Conservation (phyloP, 73 alveolate genomes). For the Paramecium sonneborni region DNA sequence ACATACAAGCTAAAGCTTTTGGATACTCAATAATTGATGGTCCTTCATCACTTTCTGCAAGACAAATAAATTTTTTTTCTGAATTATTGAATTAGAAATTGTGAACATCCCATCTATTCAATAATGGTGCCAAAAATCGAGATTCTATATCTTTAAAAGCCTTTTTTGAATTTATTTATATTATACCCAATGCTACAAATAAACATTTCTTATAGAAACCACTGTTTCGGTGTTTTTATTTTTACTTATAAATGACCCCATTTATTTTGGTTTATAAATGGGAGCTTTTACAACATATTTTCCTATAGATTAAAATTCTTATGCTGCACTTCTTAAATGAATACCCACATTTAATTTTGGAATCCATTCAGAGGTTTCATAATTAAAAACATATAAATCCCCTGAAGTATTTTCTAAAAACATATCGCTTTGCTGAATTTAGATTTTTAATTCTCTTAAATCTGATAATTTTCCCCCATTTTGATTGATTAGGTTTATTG, state of each 20-base stretch:
- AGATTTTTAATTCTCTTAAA: neutral
- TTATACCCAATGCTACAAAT: constrained; percentile 48
- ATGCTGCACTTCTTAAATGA: constrained; percentile 78
- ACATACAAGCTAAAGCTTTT: constrained; percentile 34
- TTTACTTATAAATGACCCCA: neutral
- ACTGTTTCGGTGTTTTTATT: constrained; percentile 49
- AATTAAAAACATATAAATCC: constrained; percentile 56
- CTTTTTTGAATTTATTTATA: neutral
- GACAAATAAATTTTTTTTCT: neutral
- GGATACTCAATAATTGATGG: constrained; percentile 59
- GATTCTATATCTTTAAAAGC: constrained; percentile 46
- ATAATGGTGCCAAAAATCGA: constrained; percentile 35
- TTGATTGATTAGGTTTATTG: neutral
- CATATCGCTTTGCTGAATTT: constrained; percentile 19
- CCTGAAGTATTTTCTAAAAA: constrained; percentile 53
- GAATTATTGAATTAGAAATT: constrained; percentile 34
- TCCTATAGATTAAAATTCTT: constrained; percentile 67
- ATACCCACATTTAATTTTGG: constrained; percentile 93
- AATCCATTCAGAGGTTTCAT: constrained; percentile 85
- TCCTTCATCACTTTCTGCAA: constrained; percentile 53
- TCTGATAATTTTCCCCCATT: constrained; percentile 47
- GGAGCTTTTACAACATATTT: constrained; percentile 56
- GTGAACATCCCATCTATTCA: constrained; percentile 54
- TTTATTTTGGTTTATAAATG: neutral
- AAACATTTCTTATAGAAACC: neutral